Percentiles rank a stretch among this genome's conserved stretches.
phyloP scores from a whole-genome alignment of 106 monocot genomes.

The Ottelia alismoides region DNA sequence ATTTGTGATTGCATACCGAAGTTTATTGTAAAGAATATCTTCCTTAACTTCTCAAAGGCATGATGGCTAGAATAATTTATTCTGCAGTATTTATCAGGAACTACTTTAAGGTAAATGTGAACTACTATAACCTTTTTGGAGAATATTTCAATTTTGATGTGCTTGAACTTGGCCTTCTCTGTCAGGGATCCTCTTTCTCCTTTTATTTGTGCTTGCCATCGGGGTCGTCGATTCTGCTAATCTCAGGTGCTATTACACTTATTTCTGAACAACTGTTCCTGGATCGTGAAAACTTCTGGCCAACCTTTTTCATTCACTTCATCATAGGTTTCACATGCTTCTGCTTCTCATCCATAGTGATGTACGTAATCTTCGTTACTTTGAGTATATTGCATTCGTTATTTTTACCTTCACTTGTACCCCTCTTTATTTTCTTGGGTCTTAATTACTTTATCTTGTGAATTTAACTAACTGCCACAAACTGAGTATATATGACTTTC shows the following conservation, averaged over 20 bases:
- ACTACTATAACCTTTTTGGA: neutral
- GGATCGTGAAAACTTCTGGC: conserved; percentile 65
- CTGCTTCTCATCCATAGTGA: conserved; percentile 35
- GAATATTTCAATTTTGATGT: neutral
- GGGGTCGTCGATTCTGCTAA: conserved; percentile 55
- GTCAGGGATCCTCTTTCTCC: conserved; percentile 54
- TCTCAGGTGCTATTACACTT: conserved; percentile 40
- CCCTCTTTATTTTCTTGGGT: neutral
- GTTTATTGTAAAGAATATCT: conserved; percentile 1
- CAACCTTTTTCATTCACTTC: conserved; percentile 55
- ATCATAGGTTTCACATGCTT: conserved; percentile 50
- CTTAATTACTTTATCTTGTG: neutral
- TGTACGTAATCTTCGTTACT: conserved; percentile 59
- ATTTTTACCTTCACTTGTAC: neutral
- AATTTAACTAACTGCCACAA: neutral
- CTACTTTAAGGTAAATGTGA: conserved; percentile 54
- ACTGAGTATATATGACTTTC: neutral
- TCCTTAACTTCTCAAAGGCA: conserved; percentile 55
- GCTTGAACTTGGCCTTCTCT: neutral
- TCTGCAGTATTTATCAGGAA: conserved; percentile 60
- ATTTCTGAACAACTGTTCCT: conserved; percentile 63
- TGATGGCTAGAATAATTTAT: conserved; percentile 72
- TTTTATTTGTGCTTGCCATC: conserved; percentile 69
- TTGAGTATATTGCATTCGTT: neutral
- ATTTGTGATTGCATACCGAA: too few species aligned